Conservation (phyloP, 1,284 basidiomycete species). For the Rhodotorula mucilaginosa region DNA sequence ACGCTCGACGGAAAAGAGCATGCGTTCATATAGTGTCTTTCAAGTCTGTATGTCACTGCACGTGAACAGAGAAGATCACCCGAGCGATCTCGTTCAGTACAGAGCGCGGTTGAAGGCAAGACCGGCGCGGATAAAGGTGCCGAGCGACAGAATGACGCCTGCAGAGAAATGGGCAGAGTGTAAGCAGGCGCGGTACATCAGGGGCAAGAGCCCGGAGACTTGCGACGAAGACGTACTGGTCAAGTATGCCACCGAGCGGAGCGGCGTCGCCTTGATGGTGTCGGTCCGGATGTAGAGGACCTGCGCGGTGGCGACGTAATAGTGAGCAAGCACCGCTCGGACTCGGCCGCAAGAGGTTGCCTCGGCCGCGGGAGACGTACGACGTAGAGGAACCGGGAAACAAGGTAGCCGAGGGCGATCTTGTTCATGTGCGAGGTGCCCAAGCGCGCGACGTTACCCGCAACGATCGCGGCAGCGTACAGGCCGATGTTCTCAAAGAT, state of each 20-base stretch:
- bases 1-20: no score
- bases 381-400: constrained; percentile 8
- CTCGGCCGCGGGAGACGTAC: neutral
- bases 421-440: constrained; percentile 17
- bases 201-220: neutral
- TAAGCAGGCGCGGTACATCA: no score
- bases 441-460: constrained; percentile 22
- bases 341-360: neutral
- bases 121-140: constrained; percentile 18
- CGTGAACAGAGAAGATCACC: no score
- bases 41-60: no score
- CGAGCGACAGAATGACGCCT: constrained; percentile 10
- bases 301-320: neutral
- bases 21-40: no score
- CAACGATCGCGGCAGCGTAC: constrained; percentile 17
- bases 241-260: constrained; percentile 21
- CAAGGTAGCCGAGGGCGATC: constrained; percentile 14
- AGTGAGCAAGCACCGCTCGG: neutral
- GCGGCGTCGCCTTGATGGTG: neutral
- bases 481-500: constrained; percentile 19
- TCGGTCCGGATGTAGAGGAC: constrained; percentile 20
- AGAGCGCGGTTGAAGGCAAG: constrained; percentile 11
- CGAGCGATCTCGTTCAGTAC: neutral
- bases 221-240: neutral
- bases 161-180: no score